A percentile compares a stretch with the other conserved stretches of the same genome.
These are phyloP conservation scores for Leccinum variabile DNA, from an alignment of 1,284 basidiomycete species.

Conservation along the genomic window DNA sequence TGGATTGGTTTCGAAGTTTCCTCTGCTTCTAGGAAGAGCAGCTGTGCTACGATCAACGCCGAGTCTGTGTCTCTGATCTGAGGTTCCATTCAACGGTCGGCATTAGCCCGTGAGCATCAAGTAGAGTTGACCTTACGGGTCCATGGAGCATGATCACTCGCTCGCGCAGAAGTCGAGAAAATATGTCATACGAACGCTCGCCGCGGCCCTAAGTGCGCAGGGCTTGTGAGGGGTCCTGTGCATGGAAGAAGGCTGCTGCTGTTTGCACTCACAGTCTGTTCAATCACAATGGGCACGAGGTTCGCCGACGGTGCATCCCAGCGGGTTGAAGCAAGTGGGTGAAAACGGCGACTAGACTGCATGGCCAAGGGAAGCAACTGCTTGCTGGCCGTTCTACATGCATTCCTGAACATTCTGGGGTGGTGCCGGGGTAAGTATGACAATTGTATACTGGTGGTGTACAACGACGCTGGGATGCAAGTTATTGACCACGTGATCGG, in stretches of 20 bases:
- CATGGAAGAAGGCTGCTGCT: constrained; percentile 5
- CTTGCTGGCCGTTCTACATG: constrained; percentile 29
- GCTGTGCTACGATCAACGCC: constrained; percentile 82
- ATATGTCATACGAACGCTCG: constrained; percentile 93
- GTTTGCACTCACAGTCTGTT: constrained; percentile 72
- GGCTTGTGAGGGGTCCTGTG: constrained; percentile 15
- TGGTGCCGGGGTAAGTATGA: constrained; percentile 2
- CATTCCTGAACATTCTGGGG: constrained; percentile 24
- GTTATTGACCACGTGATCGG: constrained; percentile 26
- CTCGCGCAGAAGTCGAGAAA: constrained; percentile 85
- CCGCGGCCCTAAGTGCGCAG: constrained; percentile 69
- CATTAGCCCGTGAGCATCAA: constrained; percentile 15
- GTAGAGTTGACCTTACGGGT: constrained; percentile 55
- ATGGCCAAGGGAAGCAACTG: constrained; percentile 12
- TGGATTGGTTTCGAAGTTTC: constrained; percentile 90
- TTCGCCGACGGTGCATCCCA: constrained; percentile 49
- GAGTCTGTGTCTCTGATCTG: constrained; percentile 86
- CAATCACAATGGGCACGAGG: constrained; percentile 90
- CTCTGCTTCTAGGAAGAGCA: constrained; percentile 93
- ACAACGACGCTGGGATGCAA: neutral
- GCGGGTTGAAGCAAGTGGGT: constrained; percentile 48
- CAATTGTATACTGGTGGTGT: neutral
- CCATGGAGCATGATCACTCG: constrained; percentile 93
- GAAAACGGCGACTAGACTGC: constrained; percentile 42
- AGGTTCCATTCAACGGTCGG: constrained; percentile 14